A percentile compares a stretch with the other conserved stretches of the same genome.
phyloP scores from a whole-genome alignment of 805 yeast genomes.

The Wickerhamomyces kurtzmanii region DNA sequence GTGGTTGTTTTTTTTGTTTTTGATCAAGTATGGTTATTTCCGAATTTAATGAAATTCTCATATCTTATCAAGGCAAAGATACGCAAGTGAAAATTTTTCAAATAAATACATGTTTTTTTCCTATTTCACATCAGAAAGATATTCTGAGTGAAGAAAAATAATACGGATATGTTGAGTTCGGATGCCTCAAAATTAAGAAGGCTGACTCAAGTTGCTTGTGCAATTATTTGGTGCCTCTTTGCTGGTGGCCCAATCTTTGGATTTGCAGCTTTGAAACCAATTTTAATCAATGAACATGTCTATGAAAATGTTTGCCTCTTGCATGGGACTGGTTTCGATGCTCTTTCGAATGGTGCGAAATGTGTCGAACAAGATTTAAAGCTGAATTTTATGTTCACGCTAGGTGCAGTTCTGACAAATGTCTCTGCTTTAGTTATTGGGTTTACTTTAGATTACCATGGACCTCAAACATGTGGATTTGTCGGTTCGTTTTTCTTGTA shows the following conservation, averaged over 20 bases:
- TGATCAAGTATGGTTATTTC: too few species aligned
- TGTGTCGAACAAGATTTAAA: constrained; percentile 76
- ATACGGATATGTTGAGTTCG: too few species aligned
- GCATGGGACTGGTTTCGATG: constrained; percentile 2
- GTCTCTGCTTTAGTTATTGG: constrained; percentile 80
- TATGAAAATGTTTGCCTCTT: constrained; percentile 63
- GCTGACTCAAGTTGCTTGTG: constrained; percentile 71
- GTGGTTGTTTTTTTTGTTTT: too few species aligned
- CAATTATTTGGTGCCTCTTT: constrained; percentile 77
- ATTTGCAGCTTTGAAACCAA: constrained; percentile 88
- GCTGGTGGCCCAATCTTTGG: constrained; percentile 96
- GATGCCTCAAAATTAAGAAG: too few species aligned
- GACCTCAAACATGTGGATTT: constrained; percentile 73
- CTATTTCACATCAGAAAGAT: too few species aligned
- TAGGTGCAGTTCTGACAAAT: constrained; percentile 83
- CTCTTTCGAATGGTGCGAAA: constrained; percentile 9
- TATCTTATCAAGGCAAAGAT: too few species aligned
- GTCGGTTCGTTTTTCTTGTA: constrained; percentile 44
- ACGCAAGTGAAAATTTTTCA: too few species aligned
- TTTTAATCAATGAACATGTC: constrained; percentile 67
- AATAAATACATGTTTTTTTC: too few species aligned
- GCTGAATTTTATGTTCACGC: constrained; percentile 73
- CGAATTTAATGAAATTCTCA: too few species aligned
- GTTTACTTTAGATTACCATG: constrained; percentile 61
- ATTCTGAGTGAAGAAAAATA: too few species aligned